Base-by-base conservation (phyloP, 2,329 filamentous ascomycete genomes). In the Macrophomina pseudophaseolina region DNA sequence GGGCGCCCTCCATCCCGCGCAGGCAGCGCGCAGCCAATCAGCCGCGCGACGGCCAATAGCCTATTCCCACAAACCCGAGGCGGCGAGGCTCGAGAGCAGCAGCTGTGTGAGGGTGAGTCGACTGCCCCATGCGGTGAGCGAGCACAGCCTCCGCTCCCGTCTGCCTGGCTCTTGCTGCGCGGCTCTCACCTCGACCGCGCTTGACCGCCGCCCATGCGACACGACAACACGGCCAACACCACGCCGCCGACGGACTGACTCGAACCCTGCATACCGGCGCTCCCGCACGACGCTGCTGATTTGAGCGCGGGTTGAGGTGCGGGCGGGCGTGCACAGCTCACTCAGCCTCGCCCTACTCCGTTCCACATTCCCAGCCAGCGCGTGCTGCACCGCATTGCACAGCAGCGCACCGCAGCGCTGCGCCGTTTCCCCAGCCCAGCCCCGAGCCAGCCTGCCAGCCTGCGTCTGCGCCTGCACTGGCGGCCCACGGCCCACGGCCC, bases 221-320 rank as follows among this genome's bases (percentile, higher is more conserved):
- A 44, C 54, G 54, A 30, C 54, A 44, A 35, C 58, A 62, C 58
- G 58, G 49, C 58, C 48, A 62, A 62, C 58, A 62, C 58, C 56
- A 33, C 56, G 23, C 28, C 40, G 40, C 40, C 23, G 42, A 42
- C 35, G 35, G 35, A 7, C 56, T 62, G 58, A 62, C 58, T 62
- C 58, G 44, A 62, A 48, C 58, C 58, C 42, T 62, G 58, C 58
- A 62, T 62, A 62, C 58, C 58, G 58, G 58, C 58, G 44, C 58
- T 62, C 58, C 58, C 58, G 56, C 56, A 46, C 23, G 23, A 23
- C 56, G 58, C 58, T 44, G 58, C 58, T 62, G 58, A 62, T 62
- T 62, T 49, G 58, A 33, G 58, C 30, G 56, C 42, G 40, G 40
- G 28, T 33, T 12, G 48, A 32, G 49, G 49, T 38, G 42, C 16